Base-by-base conservation (phyloP, 2,329 filamentous ascomycete genomes). In the Hawksworthiomyces lignivorus region DNA sequence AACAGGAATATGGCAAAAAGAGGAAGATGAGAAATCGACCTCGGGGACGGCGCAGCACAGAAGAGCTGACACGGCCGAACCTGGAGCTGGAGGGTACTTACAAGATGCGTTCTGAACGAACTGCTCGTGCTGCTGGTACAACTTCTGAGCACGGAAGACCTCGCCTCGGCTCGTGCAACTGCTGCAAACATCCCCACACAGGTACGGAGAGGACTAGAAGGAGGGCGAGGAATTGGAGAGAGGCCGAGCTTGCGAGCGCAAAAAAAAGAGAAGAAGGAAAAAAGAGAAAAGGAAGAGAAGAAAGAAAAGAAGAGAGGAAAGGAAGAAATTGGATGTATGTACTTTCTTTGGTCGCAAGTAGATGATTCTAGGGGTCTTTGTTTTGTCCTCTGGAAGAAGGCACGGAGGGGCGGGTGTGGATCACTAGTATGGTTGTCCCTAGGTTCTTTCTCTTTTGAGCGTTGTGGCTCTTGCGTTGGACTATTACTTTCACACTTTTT, bases 181-280 rank as follows among this genome's bases (percentile, higher is more conserved):
- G 57, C 53, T 46, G 59, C 52, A 54, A 63, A 62, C 61, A 63
- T 63, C 46, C 45, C 57, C 50, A 56, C 29, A 53, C 45, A 31
- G 32, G 42, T 32, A 28, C n/a, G 32, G 19, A 36, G 43, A 14
- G 9, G 35, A 26, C 7, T 32, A 15, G 32, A 22, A 15, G 28
- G 30, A 20, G 24, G 15, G 6, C n/a, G 21, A 43, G 26, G n/a
- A 32, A 27, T 17, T 32, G 21, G 15, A 34, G 7, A 29, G 27
- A 38, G 7, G 18, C 29, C 17, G 17, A 29, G 15, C 15, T 4
- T 12, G 19, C 11, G 12, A 35, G 30, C 33, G 20, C 12, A n/a
- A 27, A 31, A 19, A 30, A 27, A 17, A 15, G 37, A 44, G 30
- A 21, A 22, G 36, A 43, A 37, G 41, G 39, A 33, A 14, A n/a